Evolutionary conservation across 306 rosid genomes (phyloP).

Genomic region (Ammopiptanthus mongolicus): DNA sequence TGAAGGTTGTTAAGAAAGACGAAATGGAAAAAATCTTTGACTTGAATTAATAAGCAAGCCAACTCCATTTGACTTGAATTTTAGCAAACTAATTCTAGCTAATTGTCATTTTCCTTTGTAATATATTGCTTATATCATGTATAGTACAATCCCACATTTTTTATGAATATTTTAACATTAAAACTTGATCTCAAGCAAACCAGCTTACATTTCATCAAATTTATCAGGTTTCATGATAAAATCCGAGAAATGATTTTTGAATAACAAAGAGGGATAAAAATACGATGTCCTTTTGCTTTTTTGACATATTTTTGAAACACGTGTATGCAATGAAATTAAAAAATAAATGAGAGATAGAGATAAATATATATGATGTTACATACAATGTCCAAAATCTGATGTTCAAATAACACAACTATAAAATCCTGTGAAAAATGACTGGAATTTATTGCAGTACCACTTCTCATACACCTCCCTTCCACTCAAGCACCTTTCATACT

Average conservation of each 20-base stretch:
- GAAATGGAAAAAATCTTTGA: not conserved
- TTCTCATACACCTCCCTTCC: not conserved
- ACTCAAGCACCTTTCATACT: not conserved
- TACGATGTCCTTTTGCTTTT: no score
- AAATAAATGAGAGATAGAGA: no score
- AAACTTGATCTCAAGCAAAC: not conserved
- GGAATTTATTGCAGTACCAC: not conserved
- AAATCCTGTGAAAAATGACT: not conserved
- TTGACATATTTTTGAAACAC: no score
- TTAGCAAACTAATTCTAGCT: not conserved
- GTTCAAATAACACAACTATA: no score
- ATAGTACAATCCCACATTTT: not conserved
- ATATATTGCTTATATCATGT: not conserved
- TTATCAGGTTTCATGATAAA: not conserved
- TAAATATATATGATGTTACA: no score
- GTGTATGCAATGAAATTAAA: no score
- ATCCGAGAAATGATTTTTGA: no score
- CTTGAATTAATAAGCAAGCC: slow-evolving; percentile 4
- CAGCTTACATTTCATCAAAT: not conserved
- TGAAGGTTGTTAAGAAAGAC: not conserved
- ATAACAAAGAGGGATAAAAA: no score
- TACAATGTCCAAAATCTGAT: no score
- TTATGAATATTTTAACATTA: not conserved
- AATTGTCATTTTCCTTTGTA: not conserved
- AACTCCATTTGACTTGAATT: slow-evolving; percentile 18